phyloP scores from a whole-genome alignment of 2,329 filamentous ascomycete species.

The Penicillium sp. region DNA sequence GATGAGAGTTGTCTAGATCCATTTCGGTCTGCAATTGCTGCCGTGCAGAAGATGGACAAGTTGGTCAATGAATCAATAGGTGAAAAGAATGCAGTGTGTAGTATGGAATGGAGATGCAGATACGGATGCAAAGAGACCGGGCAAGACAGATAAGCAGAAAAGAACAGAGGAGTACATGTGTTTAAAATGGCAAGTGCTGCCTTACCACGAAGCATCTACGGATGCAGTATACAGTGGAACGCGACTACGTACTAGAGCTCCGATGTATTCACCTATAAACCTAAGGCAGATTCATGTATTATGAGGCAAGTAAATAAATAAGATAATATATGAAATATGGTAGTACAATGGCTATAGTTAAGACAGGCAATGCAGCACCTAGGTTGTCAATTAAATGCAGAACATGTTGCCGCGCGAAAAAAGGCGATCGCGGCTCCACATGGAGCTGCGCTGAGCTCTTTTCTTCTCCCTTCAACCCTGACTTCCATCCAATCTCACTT shows the following conservation, averaged over 20 bases:
- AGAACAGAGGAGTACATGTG: not conserved
- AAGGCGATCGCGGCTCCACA: conserved; percentile 4
- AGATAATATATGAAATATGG: too few relatives aligned
- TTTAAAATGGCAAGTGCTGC: not conserved
- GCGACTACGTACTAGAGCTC: not conserved
- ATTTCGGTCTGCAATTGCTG: not conserved
- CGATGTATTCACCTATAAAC: not conserved
- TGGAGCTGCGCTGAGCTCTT: conserved; percentile 10
- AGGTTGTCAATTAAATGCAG: not conserved
- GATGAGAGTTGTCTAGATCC: not conserved
- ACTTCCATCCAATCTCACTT: not conserved
- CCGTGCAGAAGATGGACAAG: not conserved
- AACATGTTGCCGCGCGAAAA: not conserved
- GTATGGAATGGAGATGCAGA: not conserved
- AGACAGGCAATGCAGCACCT: too few relatives aligned
- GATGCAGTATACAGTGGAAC: not conserved
- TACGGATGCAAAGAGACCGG: not conserved
- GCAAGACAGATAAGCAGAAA: not conserved
- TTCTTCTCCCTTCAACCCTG: conserved; percentile 3
- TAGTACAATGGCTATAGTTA: too few relatives aligned
- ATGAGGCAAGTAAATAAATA: too few relatives aligned
- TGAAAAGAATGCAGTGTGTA: not conserved
- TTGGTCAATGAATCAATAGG: not conserved
- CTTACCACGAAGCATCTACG: not conserved
- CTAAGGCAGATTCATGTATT: too few relatives aligned